Base-by-base conservation (phyloP, 2,329 filamentous ascomycete species). In the Daldinia eschscholtzii region DNA sequence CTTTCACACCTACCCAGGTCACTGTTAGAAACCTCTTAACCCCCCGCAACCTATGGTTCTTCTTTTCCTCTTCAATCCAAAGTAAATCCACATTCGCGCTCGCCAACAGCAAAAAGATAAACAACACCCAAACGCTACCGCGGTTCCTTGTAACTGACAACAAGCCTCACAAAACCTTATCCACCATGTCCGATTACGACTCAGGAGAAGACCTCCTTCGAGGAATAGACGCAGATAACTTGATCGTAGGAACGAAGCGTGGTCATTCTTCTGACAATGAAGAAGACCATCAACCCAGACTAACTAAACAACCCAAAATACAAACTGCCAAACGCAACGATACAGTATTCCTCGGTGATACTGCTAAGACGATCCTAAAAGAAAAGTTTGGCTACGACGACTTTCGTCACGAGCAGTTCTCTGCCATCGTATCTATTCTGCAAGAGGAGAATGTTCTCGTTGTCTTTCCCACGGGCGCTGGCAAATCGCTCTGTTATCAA, bases 401-500 rank as follows among this genome's bases (percentile, higher is more conserved):
- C 6, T 85, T 85, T 58, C 80, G 83, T 0, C 80, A 84, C 37
- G 83, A 85, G 67, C 83, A 85, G 63, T 79, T 81, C 30, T 79
- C 74, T 0, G 82, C 81, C 13, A 84, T 85, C 28, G 61, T 71
- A 6, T 68, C 77, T 2, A 75, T 82, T 7, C 72, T 85, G 1
- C 61, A 57, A 6, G 83, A 82, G 0, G 71, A 83, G 10, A 85
- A 82, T 64, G 73, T 80, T 0, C 78, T 85, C 0, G 81, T 81
- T 4, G 73, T 85, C 20, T 85, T 85, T 60, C 83, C 83, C 3
- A 85, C 83, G 0, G 83, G 83, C 1, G 83, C 82, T 13, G 83
- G 83, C n/a, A 85, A 85, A 68, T 85, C 83, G 0, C 76, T 85
- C 4, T 85, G 83, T 60, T 85, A 84, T 53, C 83, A 85, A 76